phyloP scores from a whole-genome alignment of 768 basidiomycete genomes.

The Boletus eberwhitei region DNA sequence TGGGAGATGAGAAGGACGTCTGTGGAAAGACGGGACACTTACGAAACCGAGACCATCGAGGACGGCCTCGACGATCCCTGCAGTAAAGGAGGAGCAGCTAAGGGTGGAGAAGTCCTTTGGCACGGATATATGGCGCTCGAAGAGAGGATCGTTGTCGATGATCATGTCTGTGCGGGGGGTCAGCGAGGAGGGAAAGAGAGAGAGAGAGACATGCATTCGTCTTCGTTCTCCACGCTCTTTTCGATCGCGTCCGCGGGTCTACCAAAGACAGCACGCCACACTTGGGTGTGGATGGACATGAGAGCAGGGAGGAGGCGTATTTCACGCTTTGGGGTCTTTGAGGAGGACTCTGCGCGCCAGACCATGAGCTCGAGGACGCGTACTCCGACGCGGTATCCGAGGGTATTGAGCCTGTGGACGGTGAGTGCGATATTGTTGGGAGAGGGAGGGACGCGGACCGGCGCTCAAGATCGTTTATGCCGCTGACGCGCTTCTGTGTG shows the following conservation, averaged over 20 bases:
- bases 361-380: conserved; percentile 84
- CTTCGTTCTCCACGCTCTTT: conserved; percentile 92
- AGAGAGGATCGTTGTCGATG: conserved; percentile 90
- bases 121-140: conserved; percentile 90
- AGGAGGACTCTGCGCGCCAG: conserved; percentile 73
- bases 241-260: conserved; percentile 93
- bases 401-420: conserved; percentile 69
- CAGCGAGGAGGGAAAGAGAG: neutral
- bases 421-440: neutral
- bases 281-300: conserved; percentile 91
- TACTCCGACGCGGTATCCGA: conserved; percentile 89
- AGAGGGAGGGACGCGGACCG: conserved; percentile 48
- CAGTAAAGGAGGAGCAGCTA: conserved; percentile 96
- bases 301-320: conserved; percentile 87
- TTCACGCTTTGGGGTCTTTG: conserved; percentile 91
- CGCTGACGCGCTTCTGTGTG: conserved; percentile 91
- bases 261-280: conserved; percentile 93
- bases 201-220: conserved; percentile 69
- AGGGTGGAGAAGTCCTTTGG: conserved; percentile 92
- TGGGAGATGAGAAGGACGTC: conserved; percentile 10
- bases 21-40: conserved; percentile 34
- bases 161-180: conserved; percentile 76
- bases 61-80: conserved; percentile 96
- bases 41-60: conserved; percentile 93
- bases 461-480: conserved; percentile 92